Conservation (phyloP, 2,329 filamentous ascomycete species). For the Colletotrichum sublineola region DNA sequence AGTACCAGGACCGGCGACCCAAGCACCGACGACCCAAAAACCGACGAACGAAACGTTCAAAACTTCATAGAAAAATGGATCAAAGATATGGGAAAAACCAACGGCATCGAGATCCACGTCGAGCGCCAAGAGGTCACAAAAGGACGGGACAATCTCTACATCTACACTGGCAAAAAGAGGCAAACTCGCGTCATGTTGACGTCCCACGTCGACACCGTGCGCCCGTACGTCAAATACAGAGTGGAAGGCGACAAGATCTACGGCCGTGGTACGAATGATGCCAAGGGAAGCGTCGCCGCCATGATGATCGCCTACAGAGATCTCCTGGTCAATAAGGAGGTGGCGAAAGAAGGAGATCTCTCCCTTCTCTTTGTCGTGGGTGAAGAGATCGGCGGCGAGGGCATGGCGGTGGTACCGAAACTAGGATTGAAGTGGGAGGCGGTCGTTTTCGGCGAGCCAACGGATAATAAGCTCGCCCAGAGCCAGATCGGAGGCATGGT, state of each 20-base stretch:
- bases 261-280: background rate
- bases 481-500: background rate
- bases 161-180: background rate
- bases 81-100: background rate
- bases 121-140: background rate
- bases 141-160: background rate
- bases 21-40: background rate
- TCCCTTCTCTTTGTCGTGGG: background rate
- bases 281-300: background rate
- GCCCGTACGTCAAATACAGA: background rate
- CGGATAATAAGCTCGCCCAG: background rate
- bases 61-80: background rate
- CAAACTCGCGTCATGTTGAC: background rate
- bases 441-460: background rate
- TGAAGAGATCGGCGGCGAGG: background rate
- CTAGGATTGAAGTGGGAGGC: background rate
- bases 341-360: background rate
- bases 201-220: background rate
- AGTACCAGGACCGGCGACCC: background rate
- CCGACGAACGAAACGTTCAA: background rate
- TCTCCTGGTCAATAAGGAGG: background rate
- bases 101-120: background rate
- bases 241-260: background rate
- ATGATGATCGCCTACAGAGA: constrained; percentile 1
- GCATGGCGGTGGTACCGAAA: background rate